These are phyloP conservation scores for Stephania yunnanensis DNA, from an alignment of 164 flowering plant genomes.

Conservation along the genomic window DNA sequence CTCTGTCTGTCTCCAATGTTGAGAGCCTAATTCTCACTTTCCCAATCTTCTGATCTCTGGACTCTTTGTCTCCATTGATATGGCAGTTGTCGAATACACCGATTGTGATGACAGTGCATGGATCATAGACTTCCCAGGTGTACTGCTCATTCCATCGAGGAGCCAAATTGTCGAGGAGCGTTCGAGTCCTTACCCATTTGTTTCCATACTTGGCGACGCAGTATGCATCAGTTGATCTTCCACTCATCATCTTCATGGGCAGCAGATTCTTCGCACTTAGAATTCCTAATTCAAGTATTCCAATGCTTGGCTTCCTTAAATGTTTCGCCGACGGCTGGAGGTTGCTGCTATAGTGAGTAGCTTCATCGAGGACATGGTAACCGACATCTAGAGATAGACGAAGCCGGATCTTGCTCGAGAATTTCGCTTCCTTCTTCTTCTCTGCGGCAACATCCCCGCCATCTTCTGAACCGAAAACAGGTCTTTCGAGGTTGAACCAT, in stretches of 20 bases:
- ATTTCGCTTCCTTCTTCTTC: constrained; percentile 55
- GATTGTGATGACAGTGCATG: constrained; percentile 80
- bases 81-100: constrained; percentile 77
- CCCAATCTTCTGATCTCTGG: constrained; percentile 62
- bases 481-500: constrained; percentile 61
- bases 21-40: constrained; percentile 77
- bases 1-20: constrained; percentile 55
- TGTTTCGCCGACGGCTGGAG: constrained; percentile 63
- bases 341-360: constrained; percentile 78
- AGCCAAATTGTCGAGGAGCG: constrained; percentile 46
- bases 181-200: constrained; percentile 87
- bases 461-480: constrained; percentile 23
- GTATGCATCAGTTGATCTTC: constrained; percentile 62
- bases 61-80: constrained; percentile 35
- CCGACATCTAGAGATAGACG: constrained; percentile 52
- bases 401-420: constrained; percentile 72
- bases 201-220: constrained; percentile 84
- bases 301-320: constrained; percentile 49
- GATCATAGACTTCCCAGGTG: constrained; percentile 84
- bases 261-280: constrained; percentile 51
- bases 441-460: constrained; percentile 17
- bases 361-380: constrained; percentile 86
- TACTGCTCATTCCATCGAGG: constrained; percentile 91
- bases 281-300: constrained; percentile 73
- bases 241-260: constrained; percentile 54